phyloP scores from a whole-genome alignment of 352 stramenopile genomes.

The Phytopythium mirpurense region DNA sequence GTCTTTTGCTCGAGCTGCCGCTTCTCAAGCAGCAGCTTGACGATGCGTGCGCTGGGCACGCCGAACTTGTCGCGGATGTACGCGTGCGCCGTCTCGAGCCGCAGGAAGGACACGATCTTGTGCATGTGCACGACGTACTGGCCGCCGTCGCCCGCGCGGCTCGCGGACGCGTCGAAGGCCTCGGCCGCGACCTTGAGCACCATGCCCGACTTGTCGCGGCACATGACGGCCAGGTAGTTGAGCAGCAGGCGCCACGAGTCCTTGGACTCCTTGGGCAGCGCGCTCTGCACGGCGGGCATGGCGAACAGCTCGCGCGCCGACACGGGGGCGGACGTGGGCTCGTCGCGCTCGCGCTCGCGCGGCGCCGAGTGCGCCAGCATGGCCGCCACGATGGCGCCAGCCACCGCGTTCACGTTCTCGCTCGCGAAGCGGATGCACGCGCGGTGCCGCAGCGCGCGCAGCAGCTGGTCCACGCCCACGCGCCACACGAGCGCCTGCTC shows the following conservation, averaged over 20 bases:
- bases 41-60: constrained; percentile 76
- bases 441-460: constrained; percentile 75
- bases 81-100: constrained; percentile 71
- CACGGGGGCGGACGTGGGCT: constrained; percentile 71
- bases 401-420: constrained; percentile 84
- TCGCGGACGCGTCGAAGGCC: constrained; percentile 50
- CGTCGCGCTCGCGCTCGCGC: constrained; percentile 76
- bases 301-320: constrained; percentile 73
- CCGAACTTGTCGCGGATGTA: constrained; percentile 83
- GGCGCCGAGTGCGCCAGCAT: constrained; percentile 81
- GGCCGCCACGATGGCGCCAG: constrained; percentile 65
- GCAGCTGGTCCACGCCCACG: constrained; percentile 67
- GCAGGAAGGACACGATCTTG: constrained; percentile 80
- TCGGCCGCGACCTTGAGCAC: constrained; percentile 77
- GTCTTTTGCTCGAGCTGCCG: constrained; percentile 85
- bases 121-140: constrained; percentile 88
- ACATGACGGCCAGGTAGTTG: constrained; percentile 89
- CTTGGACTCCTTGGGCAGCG: constrained; percentile 66
- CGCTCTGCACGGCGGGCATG: constrained; percentile 63
- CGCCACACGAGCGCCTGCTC: constrained; percentile 81
- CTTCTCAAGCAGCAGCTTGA: constrained; percentile 82
- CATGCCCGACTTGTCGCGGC: constrained; percentile 86
- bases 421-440: constrained; percentile 76
- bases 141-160: constrained; percentile 65
- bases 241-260: constrained; percentile 81